phyloP scores from a whole-genome alignment of 805 yeast genomes.

The Kodamaea jinghongensis region DNA sequence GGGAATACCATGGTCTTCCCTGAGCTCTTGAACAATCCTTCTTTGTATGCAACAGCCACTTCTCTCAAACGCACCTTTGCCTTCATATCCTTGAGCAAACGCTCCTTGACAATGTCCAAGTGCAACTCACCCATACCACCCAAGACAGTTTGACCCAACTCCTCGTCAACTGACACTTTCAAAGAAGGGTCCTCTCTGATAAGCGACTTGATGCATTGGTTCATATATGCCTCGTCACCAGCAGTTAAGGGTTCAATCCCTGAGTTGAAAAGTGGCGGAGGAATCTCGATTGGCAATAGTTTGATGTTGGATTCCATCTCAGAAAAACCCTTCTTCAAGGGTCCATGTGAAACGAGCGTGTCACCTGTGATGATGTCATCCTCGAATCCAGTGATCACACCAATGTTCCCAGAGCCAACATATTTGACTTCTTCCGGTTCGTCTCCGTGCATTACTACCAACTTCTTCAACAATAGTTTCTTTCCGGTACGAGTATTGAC shows the following conservation, averaged over 20 bases:
- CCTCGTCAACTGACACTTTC: conserved; percentile 69
- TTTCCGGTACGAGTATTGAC: conserved; percentile 69
- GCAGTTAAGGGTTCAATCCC: conserved; percentile 79
- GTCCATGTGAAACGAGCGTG: conserved; percentile 66
- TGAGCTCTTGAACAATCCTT: conserved; percentile 38
- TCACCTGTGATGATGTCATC: conserved; percentile 86
- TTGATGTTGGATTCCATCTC: conserved; percentile 43
- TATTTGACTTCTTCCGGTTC: conserved; percentile 66
- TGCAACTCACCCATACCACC: conserved; percentile 98
- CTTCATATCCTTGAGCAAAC: conserved; percentile 76
- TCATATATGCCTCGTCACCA: conserved; percentile 75
- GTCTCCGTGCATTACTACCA: conserved; percentile 87
- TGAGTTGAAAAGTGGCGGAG: conserved; percentile 91
- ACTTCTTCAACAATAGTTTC: conserved; percentile 61
- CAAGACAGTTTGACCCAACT: conserved; percentile 80
- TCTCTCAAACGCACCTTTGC: conserved; percentile 79
- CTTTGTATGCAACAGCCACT: conserved; percentile 88
- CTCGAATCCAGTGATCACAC: conserved; percentile 73
- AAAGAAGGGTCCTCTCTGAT: conserved; percentile 91
- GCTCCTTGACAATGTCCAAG: conserved; percentile 79
- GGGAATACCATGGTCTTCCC: background rate
- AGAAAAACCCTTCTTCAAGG: conserved; percentile 45
- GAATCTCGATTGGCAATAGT: conserved; percentile 75
- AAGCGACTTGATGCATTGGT: conserved; percentile 61
- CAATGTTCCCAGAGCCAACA: conserved; percentile 79